Conservation (phyloP, 2,329 filamentous ascomycete genomes). For the Alternaria angustiovoidea region DNA sequence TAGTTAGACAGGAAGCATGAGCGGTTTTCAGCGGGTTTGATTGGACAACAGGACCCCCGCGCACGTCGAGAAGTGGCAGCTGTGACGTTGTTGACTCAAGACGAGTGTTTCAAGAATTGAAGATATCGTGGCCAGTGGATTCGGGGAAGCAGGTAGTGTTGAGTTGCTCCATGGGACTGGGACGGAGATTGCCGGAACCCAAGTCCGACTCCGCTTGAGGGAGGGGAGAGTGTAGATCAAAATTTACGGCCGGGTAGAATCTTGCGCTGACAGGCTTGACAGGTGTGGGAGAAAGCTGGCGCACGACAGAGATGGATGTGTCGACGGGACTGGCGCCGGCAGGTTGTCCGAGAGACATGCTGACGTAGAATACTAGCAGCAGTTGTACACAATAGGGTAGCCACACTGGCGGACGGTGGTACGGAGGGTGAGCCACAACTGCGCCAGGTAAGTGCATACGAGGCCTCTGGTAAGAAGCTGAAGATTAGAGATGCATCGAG, state of each 20-base stretch:
- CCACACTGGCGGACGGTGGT: not conserved
- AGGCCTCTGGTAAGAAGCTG: not conserved
- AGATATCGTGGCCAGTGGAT: constrained; percentile 1
- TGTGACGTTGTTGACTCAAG: constrained; percentile 22
- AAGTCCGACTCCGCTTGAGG: not conserved
- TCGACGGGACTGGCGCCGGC: not conserved
- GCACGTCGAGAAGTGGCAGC: constrained; percentile 21
- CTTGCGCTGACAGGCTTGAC: constrained; percentile 7
- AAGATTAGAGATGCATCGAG: not conserved
- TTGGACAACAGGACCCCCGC: constrained; percentile 18
- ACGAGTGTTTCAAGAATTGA: constrained; percentile 13
- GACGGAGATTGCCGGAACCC: constrained; percentile 4
- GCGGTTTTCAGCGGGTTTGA: constrained; percentile 1
- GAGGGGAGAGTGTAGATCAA: not conserved
- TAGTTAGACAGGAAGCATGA: constrained; percentile 4
- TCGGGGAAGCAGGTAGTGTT: not conserved
- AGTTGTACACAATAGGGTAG: not conserved
- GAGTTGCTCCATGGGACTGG: not conserved
- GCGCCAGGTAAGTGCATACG: not conserved
- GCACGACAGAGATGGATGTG: not conserved
- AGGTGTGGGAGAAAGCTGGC: not conserved
- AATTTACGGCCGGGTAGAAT: not conserved
- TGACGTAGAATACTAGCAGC: not conserved
- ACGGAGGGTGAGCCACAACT: not conserved
- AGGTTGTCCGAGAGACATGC: not conserved